Conservation (phyloP, 2,329 filamentous ascomycete species). For the Monilinia polystroma region DNA sequence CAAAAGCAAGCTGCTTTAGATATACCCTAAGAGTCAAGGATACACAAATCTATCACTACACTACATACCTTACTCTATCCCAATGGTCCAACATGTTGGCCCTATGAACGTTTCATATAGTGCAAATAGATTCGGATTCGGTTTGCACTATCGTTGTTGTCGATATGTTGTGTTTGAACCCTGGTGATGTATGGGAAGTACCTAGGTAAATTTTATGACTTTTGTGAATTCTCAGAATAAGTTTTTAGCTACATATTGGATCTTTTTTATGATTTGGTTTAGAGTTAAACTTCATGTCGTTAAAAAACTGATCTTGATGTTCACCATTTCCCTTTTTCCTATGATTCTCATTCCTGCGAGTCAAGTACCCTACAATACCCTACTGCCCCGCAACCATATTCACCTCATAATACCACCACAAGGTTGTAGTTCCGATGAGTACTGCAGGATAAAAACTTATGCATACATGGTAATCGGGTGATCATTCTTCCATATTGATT, state of each 20-base stretch:
- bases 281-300: neutral
- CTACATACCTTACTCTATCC: too few relatives aligned
- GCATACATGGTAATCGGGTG: constrained; percentile 1
- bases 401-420: neutral
- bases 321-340: neutral
- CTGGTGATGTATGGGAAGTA: neutral
- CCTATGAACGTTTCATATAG: neutral
- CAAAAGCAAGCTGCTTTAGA: too few relatives aligned
- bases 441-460: neutral
- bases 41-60: too few relatives aligned
- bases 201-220: too few relatives aligned
- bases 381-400: constrained; percentile 9
- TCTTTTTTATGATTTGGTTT: too few relatives aligned
- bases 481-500: constrained; percentile 4
- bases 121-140: neutral
- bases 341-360: neutral
- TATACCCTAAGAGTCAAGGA: too few relatives aligned
- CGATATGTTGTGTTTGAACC: neutral
- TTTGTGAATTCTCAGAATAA: too few relatives aligned
- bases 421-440: constrained; percentile 7
- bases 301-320: neutral
- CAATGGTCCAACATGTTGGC: neutral
- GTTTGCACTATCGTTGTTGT: neutral
- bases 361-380: neutral
- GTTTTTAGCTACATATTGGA: too few relatives aligned